A percentile compares a stretch with the other conserved stretches of the same genome.
phyloP scores from a whole-genome alignment of 768 basidiomycete genomes.

The Podaxis sp. region DNA sequence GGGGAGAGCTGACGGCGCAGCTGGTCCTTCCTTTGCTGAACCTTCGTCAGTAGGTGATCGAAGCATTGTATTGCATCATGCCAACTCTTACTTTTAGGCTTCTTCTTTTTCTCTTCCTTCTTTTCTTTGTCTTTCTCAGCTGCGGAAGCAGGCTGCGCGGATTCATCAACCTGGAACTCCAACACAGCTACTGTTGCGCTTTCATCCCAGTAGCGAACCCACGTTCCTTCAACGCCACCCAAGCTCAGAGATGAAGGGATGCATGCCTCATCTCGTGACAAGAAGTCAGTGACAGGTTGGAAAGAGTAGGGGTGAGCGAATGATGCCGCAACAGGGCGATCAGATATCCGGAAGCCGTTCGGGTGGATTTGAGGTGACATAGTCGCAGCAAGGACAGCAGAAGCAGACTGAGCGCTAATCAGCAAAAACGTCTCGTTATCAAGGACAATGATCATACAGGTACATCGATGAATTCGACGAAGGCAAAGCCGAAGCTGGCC shows the following conservation, averaged over 20 bases:
- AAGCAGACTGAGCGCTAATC: conserved; percentile 61
- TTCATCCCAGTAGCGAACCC: conserved; percentile 94
- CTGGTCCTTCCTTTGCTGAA: conserved; percentile 34
- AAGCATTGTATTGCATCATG: neutral
- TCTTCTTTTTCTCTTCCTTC: conserved; percentile 62
- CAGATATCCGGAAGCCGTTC: conserved; percentile 90
- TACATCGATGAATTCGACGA: conserved; percentile 86
- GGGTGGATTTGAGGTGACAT: conserved; percentile 89
- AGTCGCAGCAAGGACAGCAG: conserved; percentile 76
- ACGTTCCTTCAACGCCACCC: conserved; percentile 70
- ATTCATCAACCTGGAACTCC: conserved; percentile 76
- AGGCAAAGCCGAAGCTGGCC: conserved; percentile 91
- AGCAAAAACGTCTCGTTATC: neutral
- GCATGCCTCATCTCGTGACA: conserved; percentile 76
- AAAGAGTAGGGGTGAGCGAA: conserved; percentile 93
- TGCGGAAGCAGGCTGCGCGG: conserved; percentile 30
- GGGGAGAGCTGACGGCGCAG: conserved; percentile 65
- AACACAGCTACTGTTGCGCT: conserved; percentile 70
- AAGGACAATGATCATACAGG: conserved; percentile 48
- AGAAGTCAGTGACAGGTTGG: conserved; percentile 72
- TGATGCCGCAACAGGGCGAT: conserved; percentile 85
- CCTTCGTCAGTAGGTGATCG: conserved; percentile 6
- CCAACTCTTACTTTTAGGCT: conserved; percentile 40
- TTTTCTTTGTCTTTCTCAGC: conserved; percentile 36
- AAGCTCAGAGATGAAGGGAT: conserved; percentile 63